phyloP scores from a whole-genome alignment of 306 rosid genomes.

The Dalbergia cochinchinensis region DNA sequence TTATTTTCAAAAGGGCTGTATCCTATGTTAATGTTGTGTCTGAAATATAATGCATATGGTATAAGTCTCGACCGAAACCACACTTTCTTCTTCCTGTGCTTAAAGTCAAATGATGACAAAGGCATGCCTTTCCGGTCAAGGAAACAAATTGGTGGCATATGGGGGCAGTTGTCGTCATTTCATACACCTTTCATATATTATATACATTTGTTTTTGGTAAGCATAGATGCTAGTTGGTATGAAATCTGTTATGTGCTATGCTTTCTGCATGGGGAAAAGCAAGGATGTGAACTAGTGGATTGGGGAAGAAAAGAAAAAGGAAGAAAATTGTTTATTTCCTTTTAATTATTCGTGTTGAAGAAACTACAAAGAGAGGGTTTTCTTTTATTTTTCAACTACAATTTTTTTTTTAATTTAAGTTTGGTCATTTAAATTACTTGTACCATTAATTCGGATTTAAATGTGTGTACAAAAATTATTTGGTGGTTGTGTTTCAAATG shows the following conservation, averaged over 20 bases:
- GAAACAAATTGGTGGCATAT: conserved; percentile 10
- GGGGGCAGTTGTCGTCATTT: background rate
- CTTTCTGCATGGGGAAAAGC: background rate
- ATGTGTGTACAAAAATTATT: no score
- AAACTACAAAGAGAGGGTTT: background rate
- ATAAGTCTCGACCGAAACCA: conserved; percentile 40
- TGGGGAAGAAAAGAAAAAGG: background rate
- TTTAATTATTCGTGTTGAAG: background rate
- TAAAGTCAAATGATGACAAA: conserved; percentile 48
- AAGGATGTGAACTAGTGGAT: background rate
- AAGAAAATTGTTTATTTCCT: background rate
- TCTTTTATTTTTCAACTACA: no score
- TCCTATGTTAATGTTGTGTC: background rate
- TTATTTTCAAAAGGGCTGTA: background rate
- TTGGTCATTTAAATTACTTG: no score
- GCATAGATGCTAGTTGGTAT: background rate
- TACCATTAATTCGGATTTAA: no score
- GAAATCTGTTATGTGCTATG: background rate
- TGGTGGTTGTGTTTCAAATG: no score
- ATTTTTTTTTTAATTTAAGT: no score
- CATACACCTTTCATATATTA: conserved; percentile 19
- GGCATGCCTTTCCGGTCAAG: conserved; percentile 47
- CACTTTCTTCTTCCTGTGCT: background rate
- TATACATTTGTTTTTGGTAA: background rate
- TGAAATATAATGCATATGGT: background rate